A percentile compares a stretch with the other conserved stretches of the same genome.
phyloP scores from a whole-genome alignment of 2,329 filamentous ascomycete species.

The Zymoseptoria tritici region DNA sequence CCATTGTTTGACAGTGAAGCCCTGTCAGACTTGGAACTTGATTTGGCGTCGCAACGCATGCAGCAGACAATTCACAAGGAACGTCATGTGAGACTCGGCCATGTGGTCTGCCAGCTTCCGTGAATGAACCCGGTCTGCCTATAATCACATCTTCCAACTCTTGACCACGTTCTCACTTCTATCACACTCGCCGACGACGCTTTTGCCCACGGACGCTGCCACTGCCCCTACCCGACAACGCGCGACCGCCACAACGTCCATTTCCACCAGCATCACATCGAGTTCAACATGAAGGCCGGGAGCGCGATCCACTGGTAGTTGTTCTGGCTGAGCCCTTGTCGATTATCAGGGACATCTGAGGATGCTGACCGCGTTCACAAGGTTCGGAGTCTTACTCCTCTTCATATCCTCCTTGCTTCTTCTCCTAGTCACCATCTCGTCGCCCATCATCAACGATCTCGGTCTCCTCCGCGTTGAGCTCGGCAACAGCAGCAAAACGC shows the following conservation, averaged over 20 bases:
- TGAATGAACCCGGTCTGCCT: not conserved
- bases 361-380: not conserved
- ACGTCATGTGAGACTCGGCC: not conserved
- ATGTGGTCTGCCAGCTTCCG: not conserved
- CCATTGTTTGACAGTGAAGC: not conserved
- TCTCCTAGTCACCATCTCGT: conserved; percentile 51
- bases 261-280: not conserved
- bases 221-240: not conserved
- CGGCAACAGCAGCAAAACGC: conserved; percentile 27
- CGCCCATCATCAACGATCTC: conserved; percentile 51
- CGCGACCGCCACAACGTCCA: not conserved
- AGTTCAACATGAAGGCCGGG: not conserved
- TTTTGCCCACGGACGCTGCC: too few relatives aligned
- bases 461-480: conserved; percentile 49
- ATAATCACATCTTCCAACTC: not conserved
- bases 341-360: not conserved
- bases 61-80: not conserved
- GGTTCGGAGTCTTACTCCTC: conserved; percentile 50
- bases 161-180: not conserved
- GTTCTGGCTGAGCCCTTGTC: not conserved
- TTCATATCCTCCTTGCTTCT: conserved; percentile 50
- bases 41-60: not conserved
- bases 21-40: not conserved
- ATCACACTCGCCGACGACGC: too few relatives aligned
- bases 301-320: not conserved